Conservation (phyloP, 1,284 basidiomycete genomes). For the Erythrobasidium hasegawianum region DNA sequence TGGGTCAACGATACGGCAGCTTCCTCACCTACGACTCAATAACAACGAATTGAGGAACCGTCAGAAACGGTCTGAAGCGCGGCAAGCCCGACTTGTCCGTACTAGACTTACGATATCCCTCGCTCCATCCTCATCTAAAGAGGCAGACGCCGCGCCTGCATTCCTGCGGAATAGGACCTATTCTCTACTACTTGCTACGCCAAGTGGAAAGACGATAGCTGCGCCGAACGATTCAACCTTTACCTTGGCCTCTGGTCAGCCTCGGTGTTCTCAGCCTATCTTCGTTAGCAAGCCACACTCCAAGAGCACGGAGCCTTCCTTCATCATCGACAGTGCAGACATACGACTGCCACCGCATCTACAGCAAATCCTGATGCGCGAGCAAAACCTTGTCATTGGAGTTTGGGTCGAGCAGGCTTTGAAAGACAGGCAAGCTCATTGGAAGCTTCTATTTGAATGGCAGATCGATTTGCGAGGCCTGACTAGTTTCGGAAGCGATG, state of each 20-base stretch:
- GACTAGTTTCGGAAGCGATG: conserved; percentile 61
- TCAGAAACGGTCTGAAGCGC: conserved; percentile 4
- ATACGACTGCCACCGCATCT: conserved; percentile 28
- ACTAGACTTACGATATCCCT: conserved; percentile 11
- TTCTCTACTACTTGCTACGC: not conserved
- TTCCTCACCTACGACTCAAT: not conserved
- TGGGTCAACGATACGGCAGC: conserved; percentile 47
- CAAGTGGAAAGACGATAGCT: not conserved
- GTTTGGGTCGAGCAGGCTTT: conserved; percentile 45
- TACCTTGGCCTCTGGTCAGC: too few species aligned
- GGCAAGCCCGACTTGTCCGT: conserved; percentile 6
- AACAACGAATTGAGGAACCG: not conserved
- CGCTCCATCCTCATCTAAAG: not conserved
- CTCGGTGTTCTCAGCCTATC: conserved; percentile 52
- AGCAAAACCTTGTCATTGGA: not conserved
- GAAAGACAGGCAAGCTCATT: conserved; percentile 49
- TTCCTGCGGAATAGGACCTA: not conserved
- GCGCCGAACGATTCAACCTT: not conserved
- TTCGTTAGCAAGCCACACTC: conserved; percentile 67
- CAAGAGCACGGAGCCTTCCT: conserved; percentile 70
- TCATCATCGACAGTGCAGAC: conserved; percentile 47
- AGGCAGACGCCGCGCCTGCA: conserved; percentile 4
- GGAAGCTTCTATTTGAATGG: conserved; percentile 68
- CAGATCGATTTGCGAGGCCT: conserved; percentile 61
- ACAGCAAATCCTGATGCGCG: conserved; percentile 40